These are phyloP conservation scores for Syzygium grande DNA, from an alignment of 345 rosid genomes.

Conservation along the genomic window DNA sequence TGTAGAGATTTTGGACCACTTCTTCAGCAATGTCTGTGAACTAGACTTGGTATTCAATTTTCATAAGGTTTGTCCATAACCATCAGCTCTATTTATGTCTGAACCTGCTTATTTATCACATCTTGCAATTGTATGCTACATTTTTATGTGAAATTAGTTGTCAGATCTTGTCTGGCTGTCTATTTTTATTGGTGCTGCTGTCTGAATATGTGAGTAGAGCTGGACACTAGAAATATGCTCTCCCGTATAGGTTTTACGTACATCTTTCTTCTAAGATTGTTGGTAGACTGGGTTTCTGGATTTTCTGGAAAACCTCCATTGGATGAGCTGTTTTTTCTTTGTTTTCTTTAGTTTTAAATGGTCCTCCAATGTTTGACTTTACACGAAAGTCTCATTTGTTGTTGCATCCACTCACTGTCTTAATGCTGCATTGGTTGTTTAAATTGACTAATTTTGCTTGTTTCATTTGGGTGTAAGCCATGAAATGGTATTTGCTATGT, in stretches of 20 bases:
- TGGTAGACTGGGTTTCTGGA: background rate
- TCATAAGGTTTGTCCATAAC: slow-evolving; percentile 57
- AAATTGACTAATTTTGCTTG: background rate
- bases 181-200: background rate
- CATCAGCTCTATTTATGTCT: background rate
- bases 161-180: background rate
- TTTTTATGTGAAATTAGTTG: background rate
- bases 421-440: background rate
- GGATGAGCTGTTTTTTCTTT: background rate
- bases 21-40: slow-evolving; percentile 99
- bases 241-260: background rate
- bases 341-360: background rate
- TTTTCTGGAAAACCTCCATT: background rate
- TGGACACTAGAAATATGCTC: background rate
- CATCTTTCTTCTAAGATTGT: background rate
- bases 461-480: background rate
- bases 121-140: background rate
- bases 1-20: slow-evolving; percentile 96
- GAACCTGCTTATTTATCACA: background rate
- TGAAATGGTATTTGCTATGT: background rate
- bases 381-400: background rate
- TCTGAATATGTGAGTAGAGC: background rate
- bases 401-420: background rate
- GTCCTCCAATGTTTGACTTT: background rate
- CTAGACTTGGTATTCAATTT: slow-evolving; percentile 94